Percentiles rank a stretch among this genome's conserved stretches.
Conservation (phyloP, 2,329 filamentous ascomycete genomes). For the Arthroderma sp. region DNA sequence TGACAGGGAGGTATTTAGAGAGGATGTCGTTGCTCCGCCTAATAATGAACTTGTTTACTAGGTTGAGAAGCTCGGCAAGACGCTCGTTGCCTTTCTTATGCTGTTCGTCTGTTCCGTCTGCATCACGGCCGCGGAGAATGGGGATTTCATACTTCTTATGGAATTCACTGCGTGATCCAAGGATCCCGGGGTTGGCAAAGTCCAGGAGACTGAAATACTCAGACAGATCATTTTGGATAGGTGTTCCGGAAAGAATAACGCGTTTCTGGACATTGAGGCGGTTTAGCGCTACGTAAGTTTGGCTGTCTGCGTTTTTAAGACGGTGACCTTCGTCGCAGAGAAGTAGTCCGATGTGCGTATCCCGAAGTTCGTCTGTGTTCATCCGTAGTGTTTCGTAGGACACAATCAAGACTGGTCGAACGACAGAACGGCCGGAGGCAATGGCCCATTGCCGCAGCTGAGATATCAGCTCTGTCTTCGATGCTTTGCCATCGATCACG, state of each 20-base stretch:
- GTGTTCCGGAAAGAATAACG: slow-evolving; percentile 91
- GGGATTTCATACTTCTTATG: slow-evolving; percentile 88
- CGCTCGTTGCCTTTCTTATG: slow-evolving; percentile 72
- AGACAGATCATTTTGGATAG: slow-evolving; percentile 96
- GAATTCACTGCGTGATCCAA: slow-evolving; percentile 82
- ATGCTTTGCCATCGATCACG: slow-evolving; percentile 90
- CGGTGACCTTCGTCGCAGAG: slow-evolving; percentile 95
- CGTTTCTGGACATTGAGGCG: slow-evolving; percentile 78
- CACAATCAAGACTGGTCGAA: slow-evolving; percentile 87
- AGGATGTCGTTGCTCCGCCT: slow-evolving; percentile 93
- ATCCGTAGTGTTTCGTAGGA: slow-evolving; percentile 92
- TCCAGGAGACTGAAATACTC: slow-evolving; percentile 95
- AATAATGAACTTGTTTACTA: slow-evolving; percentile 98
- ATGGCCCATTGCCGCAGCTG: slow-evolving; percentile 95
- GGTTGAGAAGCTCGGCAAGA: slow-evolving; percentile 61
- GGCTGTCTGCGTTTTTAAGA: slow-evolving; percentile 90
- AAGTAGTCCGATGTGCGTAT: slow-evolving; percentile 81
- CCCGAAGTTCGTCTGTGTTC: slow-evolving; percentile 78
- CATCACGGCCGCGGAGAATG: slow-evolving; percentile 82
- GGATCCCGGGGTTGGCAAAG: slow-evolving; percentile 86
- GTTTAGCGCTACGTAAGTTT: slow-evolving; percentile 86
- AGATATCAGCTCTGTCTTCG: slow-evolving; percentile 80
- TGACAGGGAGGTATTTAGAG: slow-evolving; percentile 93
- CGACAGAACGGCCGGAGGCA: slow-evolving; percentile 75
- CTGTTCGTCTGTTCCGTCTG: slow-evolving; percentile 72